Evolutionary conservation across 2,329 filamentous ascomycete genomes (phyloP), one percentile per base, ranked within the genome.

Genomic region (Blumeria hordei): DNA sequence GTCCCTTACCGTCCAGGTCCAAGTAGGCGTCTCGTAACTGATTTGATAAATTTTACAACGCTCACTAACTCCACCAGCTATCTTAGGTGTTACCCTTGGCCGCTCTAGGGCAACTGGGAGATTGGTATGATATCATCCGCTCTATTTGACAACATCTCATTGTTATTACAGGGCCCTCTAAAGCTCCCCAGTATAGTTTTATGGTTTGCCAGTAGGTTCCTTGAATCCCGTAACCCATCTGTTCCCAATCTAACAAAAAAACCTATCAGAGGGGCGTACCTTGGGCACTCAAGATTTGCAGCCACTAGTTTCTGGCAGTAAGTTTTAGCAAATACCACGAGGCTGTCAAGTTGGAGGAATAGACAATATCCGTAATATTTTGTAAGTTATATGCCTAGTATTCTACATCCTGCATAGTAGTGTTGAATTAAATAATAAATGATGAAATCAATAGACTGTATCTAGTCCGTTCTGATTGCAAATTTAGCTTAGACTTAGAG

Each of bases 131-230:
- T 43, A 12, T 6, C 21, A 28, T 28, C 21, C 21, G 21, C 4
- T 28, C 4, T 28, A 28, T 28, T 28, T 28, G 4, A 43, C 18
- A 9, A 43, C 6, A 43, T 43, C 18, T 16, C 18, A 43, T n/a
- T 16, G 18, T 9, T 14, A 43, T 43, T n/a, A 43, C 3, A 43
- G 39, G 62, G 61, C 8, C 59, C 55, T 6, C 58, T 58, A 37
- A 62, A 60, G 33, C 35, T 64, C 11, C 63, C 63, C 4, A 59
- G 60, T 55, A 16, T 64, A 8, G 41, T 63, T 12, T 54, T 64
- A 39, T 63, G 60, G 59, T 60, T 55, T 14, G 39, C 57, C 16
- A 63, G 60, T 59, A 58, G 51, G 67, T 60, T 28, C 8, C 8
- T 36, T 10, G 16, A 14, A 10, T 49, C n/a, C 16, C 21, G 4